phyloP scores from a whole-genome alignment of 2,329 filamentous ascomycete species.

The Xenoacremonium recifei region DNA sequence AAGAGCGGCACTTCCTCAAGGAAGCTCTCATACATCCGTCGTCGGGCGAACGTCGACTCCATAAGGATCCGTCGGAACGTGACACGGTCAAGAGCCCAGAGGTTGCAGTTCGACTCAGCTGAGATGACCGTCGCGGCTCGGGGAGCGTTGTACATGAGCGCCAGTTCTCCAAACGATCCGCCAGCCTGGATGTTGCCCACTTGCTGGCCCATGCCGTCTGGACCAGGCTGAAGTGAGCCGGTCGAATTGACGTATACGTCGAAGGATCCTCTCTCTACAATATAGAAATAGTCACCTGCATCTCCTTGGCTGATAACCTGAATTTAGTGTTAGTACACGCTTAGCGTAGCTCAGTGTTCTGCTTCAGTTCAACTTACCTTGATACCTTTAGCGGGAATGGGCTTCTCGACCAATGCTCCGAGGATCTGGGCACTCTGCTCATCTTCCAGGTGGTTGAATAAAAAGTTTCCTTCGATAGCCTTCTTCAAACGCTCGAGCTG shows the following conservation, averaged over 20 bases:
- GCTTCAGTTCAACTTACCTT: no score
- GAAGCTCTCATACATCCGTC: conserved; percentile 96
- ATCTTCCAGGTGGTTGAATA: conserved; percentile 93
- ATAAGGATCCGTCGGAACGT: conserved; percentile 98
- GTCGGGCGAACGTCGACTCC: conserved; percentile 94
- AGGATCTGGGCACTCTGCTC: conserved; percentile 87
- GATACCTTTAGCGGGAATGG: conserved; percentile 85
- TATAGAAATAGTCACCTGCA: conserved; percentile 95
- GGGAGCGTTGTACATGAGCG: conserved; percentile 97
- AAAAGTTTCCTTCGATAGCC: conserved; percentile 85
- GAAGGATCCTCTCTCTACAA: conserved; percentile 88
- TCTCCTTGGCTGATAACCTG: conserved; percentile 96
- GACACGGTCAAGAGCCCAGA: conserved; percentile 93
- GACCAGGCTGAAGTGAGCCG: conserved; percentile 75
- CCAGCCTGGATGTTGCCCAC: conserved; percentile 82
- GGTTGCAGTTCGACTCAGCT: conserved; percentile 70
- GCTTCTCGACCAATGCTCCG: conserved; percentile 89
- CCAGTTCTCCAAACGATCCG: conserved; percentile 93
- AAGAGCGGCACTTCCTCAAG: conserved; percentile 90
- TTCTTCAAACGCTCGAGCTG: conserved; percentile 76
- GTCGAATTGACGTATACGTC: conserved; percentile 84
- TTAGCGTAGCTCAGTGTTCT: no score
- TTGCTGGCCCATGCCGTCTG: conserved; percentile 77
- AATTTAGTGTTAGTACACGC: conserved; percentile 24
- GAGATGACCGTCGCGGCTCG: conserved; percentile 92